Base-by-base conservation (phyloP, 768 basidiomycete species). In the Pluteus cervinus region DNA sequence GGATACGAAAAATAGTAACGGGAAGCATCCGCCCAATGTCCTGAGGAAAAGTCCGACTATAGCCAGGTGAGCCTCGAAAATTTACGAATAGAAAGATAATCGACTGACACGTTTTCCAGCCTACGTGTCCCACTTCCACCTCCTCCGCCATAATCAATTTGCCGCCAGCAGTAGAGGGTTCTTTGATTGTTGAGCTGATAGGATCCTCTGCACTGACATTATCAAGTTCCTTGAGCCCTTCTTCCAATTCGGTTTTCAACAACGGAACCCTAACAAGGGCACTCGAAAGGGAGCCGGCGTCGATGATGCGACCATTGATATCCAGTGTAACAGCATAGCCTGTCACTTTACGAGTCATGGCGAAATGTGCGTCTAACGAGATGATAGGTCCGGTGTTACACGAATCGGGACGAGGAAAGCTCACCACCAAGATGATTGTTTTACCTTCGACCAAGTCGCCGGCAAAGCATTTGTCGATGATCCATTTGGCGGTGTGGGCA, bases 101-200 rank as follows among this genome's bases (percentile, higher is more conserved):
- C n/a, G 8, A 55, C 57, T 37, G 48, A 58, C 66, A 46, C 17
- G 71, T 62, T 18, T 52, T 31, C 66, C 71, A 73, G 33, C 72
- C 67, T 24, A 79, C 66, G 41, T 71, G 73, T 1, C 79, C 79
- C 36, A 69, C 64, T 5, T 63, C 69, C 30, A 81, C 66, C 48
- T 85, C 82, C 50, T 85, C 82, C 0, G 69, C 71, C 5, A 79
- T 56, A 32, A 82, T 69, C n/a, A 84, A 63, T 49, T 81, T 79
- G 2, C 79, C 78, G 31, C 67, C 66, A n/a, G n/a, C n/a, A n/a
- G n/a, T n/a, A n/a, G 51, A 48, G 30, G 58, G 56, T 21, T 48
- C 52, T 15, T 40, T 45, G n/a, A 37, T 43, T 7, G 51, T 45
- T 2, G 47, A 23, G 31, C 48, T 43, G 10, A 43, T 21, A 28